Evolutionary conservation across 2,329 filamentous ascomycete genomes (phyloP).

Genomic region (Teratosphaeria pseudoeucalypti): DNA sequence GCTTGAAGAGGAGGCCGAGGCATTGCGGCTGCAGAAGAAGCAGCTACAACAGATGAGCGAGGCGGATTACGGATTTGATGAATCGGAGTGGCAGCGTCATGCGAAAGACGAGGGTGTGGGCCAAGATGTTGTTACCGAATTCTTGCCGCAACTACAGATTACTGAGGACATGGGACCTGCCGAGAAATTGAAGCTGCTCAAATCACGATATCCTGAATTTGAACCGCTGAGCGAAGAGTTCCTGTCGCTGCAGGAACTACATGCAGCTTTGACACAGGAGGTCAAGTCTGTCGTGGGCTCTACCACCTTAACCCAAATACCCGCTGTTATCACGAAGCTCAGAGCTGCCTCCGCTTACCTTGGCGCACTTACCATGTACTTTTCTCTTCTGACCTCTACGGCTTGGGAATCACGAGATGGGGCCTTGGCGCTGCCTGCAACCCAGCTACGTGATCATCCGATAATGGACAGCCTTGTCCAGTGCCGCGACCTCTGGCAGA

Average conservation of each 20-base stretch:
- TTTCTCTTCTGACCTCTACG: conserved; percentile 80
- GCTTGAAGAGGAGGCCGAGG: conserved; percentile 84
- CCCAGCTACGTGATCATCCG: conserved; percentile 77
- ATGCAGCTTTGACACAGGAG: conserved; percentile 10
- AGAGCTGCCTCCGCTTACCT: conserved; percentile 78
- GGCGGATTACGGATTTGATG: conserved; percentile 87
- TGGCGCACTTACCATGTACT: conserved; percentile 82
- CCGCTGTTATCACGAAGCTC: conserved; percentile 48
- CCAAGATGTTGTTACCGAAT: conserved; percentile 61
- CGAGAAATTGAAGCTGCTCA: conserved; percentile 65
- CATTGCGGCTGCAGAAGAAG: conserved; percentile 79
- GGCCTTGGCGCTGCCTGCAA: conserved; percentile 59
- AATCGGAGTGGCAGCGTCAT: conserved; percentile 65
- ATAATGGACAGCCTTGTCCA: conserved; percentile 78
- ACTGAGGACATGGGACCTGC: conserved; percentile 66
- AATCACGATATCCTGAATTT: conserved; percentile 82
- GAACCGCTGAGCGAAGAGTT: conserved; percentile 77
- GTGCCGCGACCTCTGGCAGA: conserved; percentile 71
- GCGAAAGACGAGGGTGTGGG: conserved; percentile 37
- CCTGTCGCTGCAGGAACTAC: conserved; percentile 48
- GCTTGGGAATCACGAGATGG: conserved; percentile 43
- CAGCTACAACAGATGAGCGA: conserved; percentile 81
- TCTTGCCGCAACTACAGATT: conserved; percentile 74
- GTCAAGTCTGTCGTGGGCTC: not conserved
- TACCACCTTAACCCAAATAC: not conserved